Evolutionary conservation across 768 basidiomycete genomes (phyloP).

Genomic region (Tulasnella sp.): DNA sequence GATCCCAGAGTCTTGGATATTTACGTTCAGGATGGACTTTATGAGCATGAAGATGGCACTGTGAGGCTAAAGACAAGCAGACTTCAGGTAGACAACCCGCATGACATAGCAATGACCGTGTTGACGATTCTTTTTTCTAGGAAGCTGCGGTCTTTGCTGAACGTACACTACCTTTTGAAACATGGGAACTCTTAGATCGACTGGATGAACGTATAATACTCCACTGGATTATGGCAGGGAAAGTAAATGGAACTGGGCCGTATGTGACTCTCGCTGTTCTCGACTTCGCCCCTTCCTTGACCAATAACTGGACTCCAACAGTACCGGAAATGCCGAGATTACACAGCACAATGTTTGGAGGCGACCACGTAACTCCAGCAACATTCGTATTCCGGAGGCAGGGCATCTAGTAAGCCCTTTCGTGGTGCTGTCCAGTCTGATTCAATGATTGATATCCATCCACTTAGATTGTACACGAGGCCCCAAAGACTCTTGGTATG

Average conservation of each 20-base stretch:
- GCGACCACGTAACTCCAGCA: conserved; percentile 26
- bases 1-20: conserved; percentile 44
- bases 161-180: conserved; percentile 25
- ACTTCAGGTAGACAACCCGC: conserved; percentile 29
- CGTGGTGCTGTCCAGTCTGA: background rate
- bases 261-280: background rate
- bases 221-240: conserved; percentile 44
- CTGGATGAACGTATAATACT: conserved; percentile 41
- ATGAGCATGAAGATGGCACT: conserved; percentile 28
- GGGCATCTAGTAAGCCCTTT: conserved; percentile 24
- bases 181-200: conserved; percentile 26
- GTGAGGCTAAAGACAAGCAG: conserved; percentile 53
- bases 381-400: conserved; percentile 23
- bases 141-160: conserved; percentile 54
- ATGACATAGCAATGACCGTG: background rate
- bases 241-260: background rate
- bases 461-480: conserved; percentile 23
- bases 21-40: conserved; percentile 49
- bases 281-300: background rate
- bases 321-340: conserved; percentile 14
- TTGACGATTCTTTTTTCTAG: conserved; percentile 17
- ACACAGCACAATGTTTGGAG: conserved; percentile 25
- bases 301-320: conserved; percentile 3
- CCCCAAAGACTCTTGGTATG: conserved; percentile 23
- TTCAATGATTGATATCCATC: background rate